phyloP scores from a whole-genome alignment of 371 early-diverging fungal species.

The Lichtheimia ramosa region DNA sequence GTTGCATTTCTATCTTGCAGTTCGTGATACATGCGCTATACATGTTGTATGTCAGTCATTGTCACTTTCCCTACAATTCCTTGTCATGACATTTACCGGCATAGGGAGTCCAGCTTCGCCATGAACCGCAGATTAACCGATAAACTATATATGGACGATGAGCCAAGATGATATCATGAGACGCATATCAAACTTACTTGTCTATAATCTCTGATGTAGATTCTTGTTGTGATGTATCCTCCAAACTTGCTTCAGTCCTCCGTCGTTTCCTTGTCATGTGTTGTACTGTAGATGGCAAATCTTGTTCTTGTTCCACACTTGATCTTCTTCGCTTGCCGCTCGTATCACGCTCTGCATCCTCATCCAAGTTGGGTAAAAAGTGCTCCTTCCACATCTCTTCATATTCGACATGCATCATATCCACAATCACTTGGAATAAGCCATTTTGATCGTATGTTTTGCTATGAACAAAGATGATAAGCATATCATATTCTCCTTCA shows the following conservation, averaged over 20 bases:
- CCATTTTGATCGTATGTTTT: constrained; percentile 38
- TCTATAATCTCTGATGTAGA: constrained; percentile 17
- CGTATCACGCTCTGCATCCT: not conserved
- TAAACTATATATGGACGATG: constrained; percentile 19
- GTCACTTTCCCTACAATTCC: not conserved
- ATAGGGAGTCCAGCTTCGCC: constrained; percentile 49
- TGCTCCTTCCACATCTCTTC: constrained; percentile 40
- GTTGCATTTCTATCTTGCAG: constrained; percentile 41
- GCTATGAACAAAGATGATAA: constrained; percentile 10
- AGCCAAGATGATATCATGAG: not conserved
- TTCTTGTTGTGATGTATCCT: not conserved
- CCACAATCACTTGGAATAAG: constrained; percentile 34
- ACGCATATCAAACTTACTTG: constrained; percentile 18
- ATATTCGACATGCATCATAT: constrained; percentile 37
- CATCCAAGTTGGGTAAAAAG: constrained; percentile 15
- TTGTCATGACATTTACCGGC: constrained; percentile 20
- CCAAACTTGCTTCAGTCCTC: constrained; percentile 3
- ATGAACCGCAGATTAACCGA: constrained; percentile 45
- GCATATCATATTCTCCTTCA: not conserved
- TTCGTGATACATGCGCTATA: constrained; percentile 48
- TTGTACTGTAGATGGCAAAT: not conserved
- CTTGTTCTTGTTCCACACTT: constrained; percentile 2
- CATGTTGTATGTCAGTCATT: not conserved
- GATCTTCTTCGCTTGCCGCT: constrained; percentile 11
- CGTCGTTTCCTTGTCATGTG: constrained; percentile 12